Evolutionary conservation across 768 basidiomycete species (phyloP), one percentile per base, ranked within the genome.

Genomic region (Lactarius deliciosus): DNA sequence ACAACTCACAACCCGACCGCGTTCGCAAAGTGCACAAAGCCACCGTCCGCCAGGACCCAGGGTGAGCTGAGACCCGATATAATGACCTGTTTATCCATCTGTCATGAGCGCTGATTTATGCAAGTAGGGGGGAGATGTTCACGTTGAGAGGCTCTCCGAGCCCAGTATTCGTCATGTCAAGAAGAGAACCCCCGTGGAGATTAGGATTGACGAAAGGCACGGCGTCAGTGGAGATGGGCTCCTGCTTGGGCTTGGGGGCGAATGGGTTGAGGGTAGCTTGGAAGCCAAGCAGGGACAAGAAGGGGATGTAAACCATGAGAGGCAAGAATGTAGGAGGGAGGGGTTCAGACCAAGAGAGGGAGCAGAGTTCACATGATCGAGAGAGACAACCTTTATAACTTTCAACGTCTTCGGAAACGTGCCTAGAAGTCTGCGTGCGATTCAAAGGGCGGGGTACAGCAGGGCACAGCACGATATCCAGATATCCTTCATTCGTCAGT

Each of bases 71-170:
- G n/a, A n/a, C 64, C 65, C 2, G 68, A 69, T 6, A 69, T 61
- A 40, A 71, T 66, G 8, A 71, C 60, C 70, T 71, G 10, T 36
- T 6, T 18, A 9, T 10, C 18, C 16, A 7, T n/a, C 16, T 25
- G 16, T 66, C 47, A n/a, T 30, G 28, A 63, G 36, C 18, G 9
- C 3, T 9, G 25, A n/a, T 45, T n/a, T 34, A 2, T 47, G 20
- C 45, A 32, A 15, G 15, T 45, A 15, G 7, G 4, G 3, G 20
- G 18, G 16, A 61, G 28, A 13, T 18, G 30, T 55, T 36, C 50
- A 71, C 70, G 50, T 71, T 71, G 34, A 71, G 61, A 60, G 68
- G 70, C 53, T 69, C 70, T 47, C 70, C 70, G 40, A 63, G 61
- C 3, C 50, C 57, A 15, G 15, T 36, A 2, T 30, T 20, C 2